Evolutionary conservation across 2,329 filamentous ascomycete species (phyloP).

Genomic region (Cercospora sojina): DNA sequence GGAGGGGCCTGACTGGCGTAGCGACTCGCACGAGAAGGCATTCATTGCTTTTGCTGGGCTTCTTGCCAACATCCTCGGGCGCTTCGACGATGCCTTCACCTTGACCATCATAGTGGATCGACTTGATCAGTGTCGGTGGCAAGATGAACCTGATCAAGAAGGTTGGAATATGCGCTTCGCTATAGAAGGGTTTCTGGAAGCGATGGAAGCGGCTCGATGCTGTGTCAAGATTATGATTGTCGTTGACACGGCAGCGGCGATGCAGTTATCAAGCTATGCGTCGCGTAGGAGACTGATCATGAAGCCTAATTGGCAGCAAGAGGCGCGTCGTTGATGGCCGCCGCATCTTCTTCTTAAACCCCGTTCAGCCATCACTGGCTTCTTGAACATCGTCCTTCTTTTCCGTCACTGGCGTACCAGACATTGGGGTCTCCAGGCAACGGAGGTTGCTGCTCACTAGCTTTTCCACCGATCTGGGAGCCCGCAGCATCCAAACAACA

Average conservation of each 20-base stretch:
- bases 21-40: not conserved
- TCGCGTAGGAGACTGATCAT: not conserved
- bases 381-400: no score
- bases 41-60: not conserved
- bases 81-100: not conserved
- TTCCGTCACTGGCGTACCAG: no score
- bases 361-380: no score
- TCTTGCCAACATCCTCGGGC: not conserved
- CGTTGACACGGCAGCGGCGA: not conserved
- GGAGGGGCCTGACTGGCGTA: not conserved
- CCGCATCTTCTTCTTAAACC: no score
- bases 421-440: no score
- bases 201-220: not conserved
- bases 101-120: not conserved
- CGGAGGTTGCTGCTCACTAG: no score
- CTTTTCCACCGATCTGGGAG: no score
- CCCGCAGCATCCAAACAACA: no score
- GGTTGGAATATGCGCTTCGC: not conserved
- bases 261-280: not conserved
- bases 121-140: not conserved
- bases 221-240: not conserved
- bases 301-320: not conserved
- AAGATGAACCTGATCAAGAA: not conserved
- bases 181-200: not conserved
- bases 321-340: not conserved